These are phyloP conservation scores for Breynia disticha DNA, from an alignment of 441 rosid genomes.

Conservation along the genomic window DNA sequence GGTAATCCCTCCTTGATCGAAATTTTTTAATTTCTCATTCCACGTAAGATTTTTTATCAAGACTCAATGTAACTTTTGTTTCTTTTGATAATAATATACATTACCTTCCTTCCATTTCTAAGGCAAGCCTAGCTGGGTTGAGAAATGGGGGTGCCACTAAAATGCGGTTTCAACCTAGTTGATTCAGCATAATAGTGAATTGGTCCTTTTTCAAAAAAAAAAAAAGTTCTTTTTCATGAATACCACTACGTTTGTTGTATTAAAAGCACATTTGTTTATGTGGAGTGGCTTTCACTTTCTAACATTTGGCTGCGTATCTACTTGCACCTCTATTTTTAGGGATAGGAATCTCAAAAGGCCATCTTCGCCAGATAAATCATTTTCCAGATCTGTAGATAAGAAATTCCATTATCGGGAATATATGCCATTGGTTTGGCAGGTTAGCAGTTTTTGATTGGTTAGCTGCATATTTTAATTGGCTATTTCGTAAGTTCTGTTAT, in stretches of 20 bases:
- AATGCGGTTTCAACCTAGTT: too few species aligned
- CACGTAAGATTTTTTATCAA: too few species aligned
- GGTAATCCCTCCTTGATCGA: slow-evolving; percentile 28
- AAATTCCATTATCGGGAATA: slow-evolving; percentile 46
- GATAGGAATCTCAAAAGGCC: slow-evolving; percentile 28
- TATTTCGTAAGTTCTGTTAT: background rate
- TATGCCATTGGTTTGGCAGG: slow-evolving; percentile 93
- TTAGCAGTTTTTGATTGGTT: slow-evolving; percentile 17
- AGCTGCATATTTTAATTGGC: background rate
- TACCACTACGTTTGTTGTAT: background rate
- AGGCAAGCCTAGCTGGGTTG: too few species aligned
- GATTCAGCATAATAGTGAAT: too few species aligned
- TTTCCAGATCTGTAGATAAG: slow-evolving; percentile 21
- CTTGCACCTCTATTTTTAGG: slow-evolving; percentile 9
- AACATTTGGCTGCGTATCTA: slow-evolving; percentile 11
- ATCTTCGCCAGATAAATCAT: slow-evolving; percentile 19
- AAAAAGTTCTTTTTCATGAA: background rate
- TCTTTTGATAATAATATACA: too few species aligned
- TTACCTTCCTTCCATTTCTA: too few species aligned
- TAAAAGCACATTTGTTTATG: background rate
- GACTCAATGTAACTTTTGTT: too few species aligned
- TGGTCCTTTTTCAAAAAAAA: too few species aligned
- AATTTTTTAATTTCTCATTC: background rate
- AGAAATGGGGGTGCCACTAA: too few species aligned
- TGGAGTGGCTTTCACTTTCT: background rate